These are phyloP conservation scores for Candida sp. DNA, from an alignment of 1,139 yeast genomes.

Conservation along the genomic window DNA sequence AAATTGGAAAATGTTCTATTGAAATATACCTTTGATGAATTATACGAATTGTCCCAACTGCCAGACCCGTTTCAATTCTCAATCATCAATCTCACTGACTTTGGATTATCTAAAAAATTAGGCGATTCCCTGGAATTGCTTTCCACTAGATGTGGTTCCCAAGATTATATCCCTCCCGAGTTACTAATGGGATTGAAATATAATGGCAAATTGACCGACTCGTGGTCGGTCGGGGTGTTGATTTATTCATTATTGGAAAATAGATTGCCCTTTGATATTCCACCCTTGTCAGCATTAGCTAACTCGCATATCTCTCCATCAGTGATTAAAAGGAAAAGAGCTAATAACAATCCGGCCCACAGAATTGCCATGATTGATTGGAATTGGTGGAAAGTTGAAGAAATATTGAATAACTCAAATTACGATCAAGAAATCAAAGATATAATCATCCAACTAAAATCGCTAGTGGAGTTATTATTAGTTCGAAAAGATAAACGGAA, in stretches of 20 bases:
- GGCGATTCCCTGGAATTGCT: conserved; percentile 58
- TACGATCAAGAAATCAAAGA: conserved; percentile 14
- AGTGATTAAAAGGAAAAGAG: conserved; percentile 47
- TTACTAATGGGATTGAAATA: conserved; percentile 84
- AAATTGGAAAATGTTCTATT: conserved; percentile 79
- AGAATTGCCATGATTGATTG: conserved; percentile 91
- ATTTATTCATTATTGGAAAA: conserved; percentile 80
- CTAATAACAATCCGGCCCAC: conserved; percentile 70
- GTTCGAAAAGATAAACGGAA: conserved; percentile 38
- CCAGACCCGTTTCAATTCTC: conserved; percentile 18
- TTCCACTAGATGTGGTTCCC: conserved; percentile 90
- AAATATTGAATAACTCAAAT: conserved; percentile 12
- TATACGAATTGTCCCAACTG: conserved; percentile 7
- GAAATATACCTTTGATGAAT: conserved; percentile 21
- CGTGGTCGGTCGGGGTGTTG: conserved; percentile 95
- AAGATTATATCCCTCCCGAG: conserved; percentile 95
- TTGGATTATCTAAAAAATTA: conserved; percentile 78
- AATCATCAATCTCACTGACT: conserved; percentile 72
- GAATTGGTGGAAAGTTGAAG: conserved; percentile 62
- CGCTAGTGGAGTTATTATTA: conserved; percentile 30
- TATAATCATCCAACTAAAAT: conserved; percentile 24
- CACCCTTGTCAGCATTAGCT: conserved; percentile 36
- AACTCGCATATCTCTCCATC: conserved; percentile 34
- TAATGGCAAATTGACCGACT: conserved; percentile 85
- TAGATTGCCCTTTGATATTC: conserved; percentile 80